Base-by-base conservation (phyloP, 164 flowering plant genomes). In the Litsea cubeba region DNA sequence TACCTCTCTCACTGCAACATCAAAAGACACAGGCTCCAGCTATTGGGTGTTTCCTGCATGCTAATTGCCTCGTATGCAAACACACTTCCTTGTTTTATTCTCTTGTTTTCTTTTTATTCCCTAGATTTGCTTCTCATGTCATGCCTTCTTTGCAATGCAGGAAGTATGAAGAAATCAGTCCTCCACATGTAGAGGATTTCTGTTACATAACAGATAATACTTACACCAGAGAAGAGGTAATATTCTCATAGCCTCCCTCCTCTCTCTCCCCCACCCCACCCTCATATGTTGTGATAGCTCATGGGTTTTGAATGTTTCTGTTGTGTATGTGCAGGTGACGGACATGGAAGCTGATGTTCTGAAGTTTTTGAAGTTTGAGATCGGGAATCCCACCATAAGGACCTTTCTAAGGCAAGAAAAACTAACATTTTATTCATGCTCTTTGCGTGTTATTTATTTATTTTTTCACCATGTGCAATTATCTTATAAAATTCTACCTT, bases 171-270 rank as follows among this genome's bases (percentile, higher is more conserved):
- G 99, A 96, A 78, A 94, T 91, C 72, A 88, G 76, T 62, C 95
- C 98, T 68, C 97, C 97, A 32, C 84, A 87, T 73, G 93, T 91
- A 35, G 95, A 88, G 54, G 94, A 90, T 40, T 91, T 94, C 71
- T 89, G 93, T 74, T 89, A 86, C 73, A 92, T 94, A 72, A 96
- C 99, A 3, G 99, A 93, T 73, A 92, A 94, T 74, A 86, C 95
- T 28, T 92, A 91, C 82, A 84, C 87, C 3, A 90, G 83, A 70
- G 80, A 91, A 64, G 91, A 95, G 84, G 97, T 90, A 68, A 71
- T 22, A 3, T 65, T 30, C 22, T 72, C 0, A 17, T 17, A 1
- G n/a, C 1, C 18, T 0, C 5, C 0, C 18, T 4, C n/a, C n/a
- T 3, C 60, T 18, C 20, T 0, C n/a, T 0, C 20, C 0, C n/a